Base-by-base conservation (phyloP, 2,329 filamentous ascomycete species). In the Scortechinia acanthostroma region DNA sequence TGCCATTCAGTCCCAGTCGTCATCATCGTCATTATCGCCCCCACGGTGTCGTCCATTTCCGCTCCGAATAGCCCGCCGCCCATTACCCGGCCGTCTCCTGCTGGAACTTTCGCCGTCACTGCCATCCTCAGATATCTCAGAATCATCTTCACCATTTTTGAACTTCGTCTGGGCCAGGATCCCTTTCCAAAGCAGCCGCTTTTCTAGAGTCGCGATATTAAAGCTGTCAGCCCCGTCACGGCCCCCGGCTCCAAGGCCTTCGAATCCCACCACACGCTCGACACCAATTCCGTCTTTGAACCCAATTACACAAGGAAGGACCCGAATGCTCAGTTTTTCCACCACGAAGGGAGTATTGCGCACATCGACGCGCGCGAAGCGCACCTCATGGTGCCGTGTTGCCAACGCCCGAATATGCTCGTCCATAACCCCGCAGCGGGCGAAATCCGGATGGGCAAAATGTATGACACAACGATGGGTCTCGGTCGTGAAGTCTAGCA, bases 381-480 rank as follows among this genome's bases (percentile, higher is more conserved):
- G 59, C 14, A 49, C 42, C 33, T 46, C 44, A 4, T 50, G 30
- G 45, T 53, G 50, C 23, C 16, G 19, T 2, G 21, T 16, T 4
- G 51, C 51, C 42, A 53, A 43, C 20, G 14, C 15, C 44, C 22
- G n/a, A n/a, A 83, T 64, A 56, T 77, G 76, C 43, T 64, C 64
- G 55, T 83, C 78, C 79, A 83, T 83, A 45, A 77, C 71, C 10
- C 64, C 62, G 59, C 79, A 83, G 45, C 78, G 71, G 17, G 71
- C 68, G 58, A 83, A 83, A 54, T 83, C 79, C 2, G 76, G 69
- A 54, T 83, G 80, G 57, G 74, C 77, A 58, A 83, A 83, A 56
- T 83, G 79, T 20, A 83, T 73, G 1, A 83, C 66, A 52, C 74
- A 80, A 21, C 71, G 62, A 48, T 76, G 70, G 13, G 71, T 71